These are phyloP conservation scores for Tolypocladium capitatum DNA, from an alignment of 2,329 filamentous ascomycete species.

Conservation along the genomic window DNA sequence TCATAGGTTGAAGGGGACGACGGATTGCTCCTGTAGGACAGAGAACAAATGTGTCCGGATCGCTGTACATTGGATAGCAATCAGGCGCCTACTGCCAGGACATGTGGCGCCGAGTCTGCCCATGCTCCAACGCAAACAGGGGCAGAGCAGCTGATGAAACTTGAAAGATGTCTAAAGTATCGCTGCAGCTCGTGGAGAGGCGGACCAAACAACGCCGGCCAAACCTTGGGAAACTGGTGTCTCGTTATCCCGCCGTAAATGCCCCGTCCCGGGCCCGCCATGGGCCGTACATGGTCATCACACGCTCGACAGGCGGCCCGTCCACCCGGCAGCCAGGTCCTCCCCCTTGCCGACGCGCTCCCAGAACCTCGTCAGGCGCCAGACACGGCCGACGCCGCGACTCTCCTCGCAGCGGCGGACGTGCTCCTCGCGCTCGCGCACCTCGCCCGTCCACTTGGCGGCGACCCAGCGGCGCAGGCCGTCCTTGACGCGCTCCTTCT, in stretches of 20 bases:
- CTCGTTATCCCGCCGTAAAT: neutral
- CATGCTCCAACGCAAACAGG: neutral
- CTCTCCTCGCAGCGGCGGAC: constrained; percentile 35
- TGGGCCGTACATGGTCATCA: neutral
- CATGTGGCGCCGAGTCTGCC: neutral
- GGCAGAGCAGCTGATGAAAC: neutral
- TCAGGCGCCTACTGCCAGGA: too few species aligned
- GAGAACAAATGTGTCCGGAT: neutral
- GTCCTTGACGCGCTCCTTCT: constrained; percentile 56
- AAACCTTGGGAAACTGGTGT: neutral
- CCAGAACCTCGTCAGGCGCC: constrained; percentile 52
- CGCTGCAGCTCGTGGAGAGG: too few species aligned
- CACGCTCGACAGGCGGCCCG: neutral
- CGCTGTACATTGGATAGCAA: neutral
- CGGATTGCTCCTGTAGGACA: neutral
- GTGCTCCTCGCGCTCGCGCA: constrained; percentile 34
- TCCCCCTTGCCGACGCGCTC: constrained; percentile 41
- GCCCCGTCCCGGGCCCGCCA: neutral
- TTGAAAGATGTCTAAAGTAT: too few species aligned
- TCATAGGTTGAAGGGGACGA: constrained; percentile 1
- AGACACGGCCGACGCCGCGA: constrained; percentile 41
- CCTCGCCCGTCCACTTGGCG: constrained; percentile 40
- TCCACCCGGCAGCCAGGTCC: constrained; percentile 1
- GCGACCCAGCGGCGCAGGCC: constrained; percentile 52
- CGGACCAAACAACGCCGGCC: neutral